A percentile compares a stretch with the other conserved stretches of the same genome.
Evolutionary conservation across 2,329 filamentous ascomycete species (phyloP).

Genomic region (Sporothrix euskadiensis): DNA sequence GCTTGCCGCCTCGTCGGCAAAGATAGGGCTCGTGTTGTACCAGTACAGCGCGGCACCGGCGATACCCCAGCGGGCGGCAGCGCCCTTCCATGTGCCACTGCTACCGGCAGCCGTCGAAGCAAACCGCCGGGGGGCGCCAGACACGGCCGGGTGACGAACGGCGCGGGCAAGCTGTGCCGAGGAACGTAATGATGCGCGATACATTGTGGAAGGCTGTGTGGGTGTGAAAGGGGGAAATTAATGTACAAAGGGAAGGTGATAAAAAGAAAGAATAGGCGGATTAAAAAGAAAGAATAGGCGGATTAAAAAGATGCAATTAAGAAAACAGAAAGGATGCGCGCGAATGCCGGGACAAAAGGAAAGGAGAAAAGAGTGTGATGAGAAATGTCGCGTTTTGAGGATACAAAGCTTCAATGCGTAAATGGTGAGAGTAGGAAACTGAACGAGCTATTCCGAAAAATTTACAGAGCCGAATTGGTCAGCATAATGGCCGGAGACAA

Average conservation of each 20-base stretch:
- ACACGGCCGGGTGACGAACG: slow-evolving; percentile 45
- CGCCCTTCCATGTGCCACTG: slow-evolving; percentile 79
- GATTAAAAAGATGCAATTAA: neutral
- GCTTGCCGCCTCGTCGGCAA: slow-evolving; percentile 77
- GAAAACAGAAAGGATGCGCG: slow-evolving; percentile 4
- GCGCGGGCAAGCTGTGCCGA: slow-evolving; percentile 47
- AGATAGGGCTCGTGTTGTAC: slow-evolving; percentile 87
- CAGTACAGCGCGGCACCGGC: slow-evolving; percentile 81
- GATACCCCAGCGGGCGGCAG: slow-evolving; percentile 70
- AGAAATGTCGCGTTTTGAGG: slow-evolving; percentile 5
- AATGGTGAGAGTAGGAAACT: neutral
- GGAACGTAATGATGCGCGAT: slow-evolving; percentile 53
- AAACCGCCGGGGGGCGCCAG: slow-evolving; percentile 51
- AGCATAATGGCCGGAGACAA: neutral
- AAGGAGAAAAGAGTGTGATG: neutral
- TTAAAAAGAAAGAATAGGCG: neutral
- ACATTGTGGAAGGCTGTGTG: slow-evolving; percentile 46
- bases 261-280: slow-evolving; percentile 6
- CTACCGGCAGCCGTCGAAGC: slow-evolving; percentile 55
- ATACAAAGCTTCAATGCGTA: neutral
- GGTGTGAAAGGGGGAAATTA: slow-evolving; percentile 11
- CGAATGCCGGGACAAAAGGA: slow-evolving; percentile 5
- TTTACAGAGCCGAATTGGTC: slow-evolving; percentile 29
- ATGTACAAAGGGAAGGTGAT: slow-evolving; percentile 13
- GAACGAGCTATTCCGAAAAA: slow-evolving; percentile 24